These are phyloP conservation scores for Scleroderma bovista DNA, from an alignment of 768 basidiomycete species.

Conservation along the genomic window DNA sequence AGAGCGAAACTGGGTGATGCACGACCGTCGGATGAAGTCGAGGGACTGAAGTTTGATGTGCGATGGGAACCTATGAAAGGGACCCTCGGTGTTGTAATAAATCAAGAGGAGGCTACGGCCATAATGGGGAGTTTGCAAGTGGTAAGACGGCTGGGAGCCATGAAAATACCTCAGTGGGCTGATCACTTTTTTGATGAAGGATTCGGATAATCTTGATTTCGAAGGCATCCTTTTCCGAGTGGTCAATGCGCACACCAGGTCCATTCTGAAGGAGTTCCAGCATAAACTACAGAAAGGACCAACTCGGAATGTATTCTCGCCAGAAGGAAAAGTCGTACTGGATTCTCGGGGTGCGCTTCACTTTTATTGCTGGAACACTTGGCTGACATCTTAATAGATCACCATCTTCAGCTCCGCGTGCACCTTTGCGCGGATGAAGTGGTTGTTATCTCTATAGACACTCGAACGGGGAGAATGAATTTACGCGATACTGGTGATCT, in stretches of 20 bases:
- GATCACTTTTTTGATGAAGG: slow-evolving; percentile 31
- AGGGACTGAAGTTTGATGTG: slow-evolving; percentile 62
- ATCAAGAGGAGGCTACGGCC: slow-evolving; percentile 41
- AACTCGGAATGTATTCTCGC: slow-evolving; percentile 52
- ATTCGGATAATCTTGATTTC: slow-evolving; percentile 68
- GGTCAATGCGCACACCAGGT: slow-evolving; percentile 59
- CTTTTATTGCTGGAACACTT: background rate
- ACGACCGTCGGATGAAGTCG: slow-evolving; percentile 69
- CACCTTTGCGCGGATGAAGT: slow-evolving; percentile 73
- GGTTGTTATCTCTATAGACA: slow-evolving; percentile 72
- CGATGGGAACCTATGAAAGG: slow-evolving; percentile 72
- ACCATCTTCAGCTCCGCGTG: slow-evolving; percentile 53
- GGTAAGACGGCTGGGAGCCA: slow-evolving; percentile 38
- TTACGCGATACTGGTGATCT: slow-evolving; percentile 80
- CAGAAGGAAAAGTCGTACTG: slow-evolving; percentile 53
- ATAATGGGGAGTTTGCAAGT: slow-evolving; percentile 42
- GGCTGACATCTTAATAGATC: slow-evolving; percentile 34
- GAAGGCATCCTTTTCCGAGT: slow-evolving; percentile 60
- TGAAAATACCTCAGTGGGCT: background rate
- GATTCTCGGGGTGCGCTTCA: slow-evolving; percentile 45
- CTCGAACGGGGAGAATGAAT: slow-evolving; percentile 72
- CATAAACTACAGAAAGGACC: slow-evolving; percentile 47
- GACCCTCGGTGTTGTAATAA: slow-evolving; percentile 56
- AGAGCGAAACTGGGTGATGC: slow-evolving; percentile 51
- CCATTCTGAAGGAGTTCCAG: slow-evolving; percentile 55